Conservation (phyloP, 2,329 filamentous ascomycete species). For the Teratosphaeria zuluensis region DNA sequence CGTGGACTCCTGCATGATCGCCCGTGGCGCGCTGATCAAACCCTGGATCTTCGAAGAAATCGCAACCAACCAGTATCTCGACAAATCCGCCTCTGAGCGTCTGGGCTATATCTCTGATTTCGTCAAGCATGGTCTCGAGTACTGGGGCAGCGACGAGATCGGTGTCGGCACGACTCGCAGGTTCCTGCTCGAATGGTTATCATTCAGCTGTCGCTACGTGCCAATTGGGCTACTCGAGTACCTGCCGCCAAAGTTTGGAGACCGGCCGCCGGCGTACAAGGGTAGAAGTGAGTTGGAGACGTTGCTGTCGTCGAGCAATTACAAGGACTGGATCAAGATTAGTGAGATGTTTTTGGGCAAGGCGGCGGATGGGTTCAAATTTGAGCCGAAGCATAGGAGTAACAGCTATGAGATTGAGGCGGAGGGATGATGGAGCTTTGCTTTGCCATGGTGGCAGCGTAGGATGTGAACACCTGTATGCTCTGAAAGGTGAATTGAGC, state of each 20-base stretch:
- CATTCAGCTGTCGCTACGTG: slow-evolving; percentile 85
- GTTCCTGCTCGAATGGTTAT: slow-evolving; percentile 92
- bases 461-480: no score
- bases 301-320: slow-evolving; percentile 81
- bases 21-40: slow-evolving; percentile 91
- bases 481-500: no score
- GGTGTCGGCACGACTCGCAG: slow-evolving; percentile 83
- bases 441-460: no score
- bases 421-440: slow-evolving; percentile 47
- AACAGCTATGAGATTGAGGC: slow-evolving; percentile 79
- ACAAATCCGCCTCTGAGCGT: slow-evolving; percentile 85
- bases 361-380: slow-evolving; percentile 80
- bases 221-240: slow-evolving; percentile 81
- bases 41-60: slow-evolving; percentile 99
- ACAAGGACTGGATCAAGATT: slow-evolving; percentile 98
- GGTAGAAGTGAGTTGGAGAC: slow-evolving; percentile 89
- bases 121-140: slow-evolving; percentile 77
- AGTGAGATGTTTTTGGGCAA: slow-evolving; percentile 98
- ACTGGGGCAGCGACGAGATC: slow-evolving; percentile 92
- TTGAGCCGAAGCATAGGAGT: slow-evolving; percentile 96
- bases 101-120: slow-evolving; percentile 82
- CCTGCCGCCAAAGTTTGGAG: slow-evolving; percentile 79
- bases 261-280: slow-evolving; percentile 73
- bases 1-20: slow-evolving; percentile 94
- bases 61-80: slow-evolving; percentile 78